These are phyloP conservation scores for Fusarium subglutinans DNA, from an alignment of 2,329 filamentous ascomycete species.

Conservation along the genomic window DNA sequence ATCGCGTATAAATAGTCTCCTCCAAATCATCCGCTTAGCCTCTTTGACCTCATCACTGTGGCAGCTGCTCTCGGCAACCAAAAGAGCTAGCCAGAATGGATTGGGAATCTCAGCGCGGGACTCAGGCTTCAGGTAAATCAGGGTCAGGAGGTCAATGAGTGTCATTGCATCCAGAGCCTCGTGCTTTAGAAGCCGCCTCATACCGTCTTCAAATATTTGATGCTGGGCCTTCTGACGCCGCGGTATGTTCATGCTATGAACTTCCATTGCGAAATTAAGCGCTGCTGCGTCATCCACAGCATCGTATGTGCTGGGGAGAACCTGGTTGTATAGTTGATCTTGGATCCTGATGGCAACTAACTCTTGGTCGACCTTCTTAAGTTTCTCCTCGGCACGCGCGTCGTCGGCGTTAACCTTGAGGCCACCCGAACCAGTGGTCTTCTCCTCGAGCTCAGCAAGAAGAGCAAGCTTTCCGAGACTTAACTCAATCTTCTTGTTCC, in stretches of 20 bases:
- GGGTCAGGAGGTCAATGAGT: conserved; percentile 80
- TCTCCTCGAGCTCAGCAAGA: conserved; percentile 67
- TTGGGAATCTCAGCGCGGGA: conserved; percentile 63
- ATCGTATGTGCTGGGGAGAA: conserved; percentile 72
- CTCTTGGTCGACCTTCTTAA: conserved; percentile 68
- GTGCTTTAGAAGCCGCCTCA: conserved; percentile 76
- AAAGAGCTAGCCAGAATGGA: conserved; percentile 80
- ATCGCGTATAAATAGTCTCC: conserved; percentile 83
- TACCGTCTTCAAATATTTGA: conserved; percentile 74
- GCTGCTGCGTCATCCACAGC: conserved; percentile 85
- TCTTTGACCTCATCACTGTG: conserved; percentile 66
- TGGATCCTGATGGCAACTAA: conserved; percentile 81
- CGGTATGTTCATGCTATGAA: conserved; percentile 65
- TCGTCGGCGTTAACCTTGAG: conserved; percentile 52
- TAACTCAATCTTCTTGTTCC: conserved; percentile 93
- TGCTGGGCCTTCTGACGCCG: conserved; percentile 72
- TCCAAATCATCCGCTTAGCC: conserved; percentile 78
- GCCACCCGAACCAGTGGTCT: conserved; percentile 44
- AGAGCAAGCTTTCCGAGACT: conserved; percentile 86
- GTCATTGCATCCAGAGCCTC: conserved; percentile 73
- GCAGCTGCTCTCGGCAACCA: conserved; percentile 65
- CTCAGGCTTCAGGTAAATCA: conserved; percentile 66
- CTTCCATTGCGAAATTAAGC: conserved; percentile 77
- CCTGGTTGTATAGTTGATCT: conserved; percentile 75
- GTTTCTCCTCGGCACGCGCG: conserved; percentile 52